Base-by-base conservation (phyloP, 2,329 filamentous ascomycete species). In the Diaporthe sp. region DNA sequence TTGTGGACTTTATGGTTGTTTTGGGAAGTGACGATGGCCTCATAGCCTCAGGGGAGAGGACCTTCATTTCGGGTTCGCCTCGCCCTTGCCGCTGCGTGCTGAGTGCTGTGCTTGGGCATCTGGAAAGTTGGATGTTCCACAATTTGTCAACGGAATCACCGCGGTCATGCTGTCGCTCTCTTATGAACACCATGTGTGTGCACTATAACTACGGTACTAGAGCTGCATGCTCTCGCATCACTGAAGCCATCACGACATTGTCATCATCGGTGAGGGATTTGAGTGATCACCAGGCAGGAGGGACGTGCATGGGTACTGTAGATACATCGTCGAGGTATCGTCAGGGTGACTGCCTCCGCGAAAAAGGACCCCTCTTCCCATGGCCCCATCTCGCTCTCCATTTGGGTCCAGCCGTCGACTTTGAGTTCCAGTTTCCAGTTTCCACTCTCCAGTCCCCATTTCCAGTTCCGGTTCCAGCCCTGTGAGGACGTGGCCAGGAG, bases 281-380 rank as follows among this genome's bases (percentile, higher is more conserved):
- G 65, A 19, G 46, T 28, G 46, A 42, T 55, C 34, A 39, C 22
- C 65, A 28, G 49, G 65, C 34, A 13, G 34, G 46, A 55, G n/a
- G 39, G 15, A 44, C 39, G 62, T 53, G 46, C 65, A 53, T 34
- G 46, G 46, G 53, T 31, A 55, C 53, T 15, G 53, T 19, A 55
- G 25, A 25, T 55, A 34, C 65, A 68, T 53, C 3, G 31, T 68
- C 46, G 34, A 55, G 61, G 49, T 55, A 70, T 39, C 42, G 44
- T 65, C 19, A 74, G 62, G 72, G 72, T 74, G 72, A 74, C 72
- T 58, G 61, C 53, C 72, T 74, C 72, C 72, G 72, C 39, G 51
- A 70, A 15, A 25, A n/a, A 34, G 31, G 44, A 39, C 12, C 46
- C 49, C 34, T n/a, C 46, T 25, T 53, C 22, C 9, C 31, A 22